phyloP scores from a whole-genome alignment of 108 stramenopile species.

The Nitzschia inconspicua region DNA sequence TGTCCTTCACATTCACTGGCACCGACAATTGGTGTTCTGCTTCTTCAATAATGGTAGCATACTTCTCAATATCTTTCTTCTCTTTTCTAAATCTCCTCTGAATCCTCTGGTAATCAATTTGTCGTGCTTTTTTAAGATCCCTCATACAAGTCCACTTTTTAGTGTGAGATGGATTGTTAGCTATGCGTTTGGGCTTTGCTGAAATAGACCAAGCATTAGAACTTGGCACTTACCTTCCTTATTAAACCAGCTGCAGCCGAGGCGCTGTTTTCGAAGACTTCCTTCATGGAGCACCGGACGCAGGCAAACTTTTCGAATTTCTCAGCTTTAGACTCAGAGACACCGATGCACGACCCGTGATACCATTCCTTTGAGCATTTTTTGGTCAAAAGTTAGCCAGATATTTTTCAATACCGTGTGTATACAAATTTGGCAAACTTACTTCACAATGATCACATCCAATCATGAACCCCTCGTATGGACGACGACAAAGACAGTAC shows the following conservation, averaged over 20 bases:
- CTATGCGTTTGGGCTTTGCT: not conserved
- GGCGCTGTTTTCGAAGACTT: conserved; percentile 49
- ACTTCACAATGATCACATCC: conserved; percentile 87
- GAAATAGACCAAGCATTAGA: not conserved
- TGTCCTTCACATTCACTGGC: not conserved
- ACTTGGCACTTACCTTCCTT: conserved; percentile 43
- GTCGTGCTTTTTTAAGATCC: conserved; percentile 60
- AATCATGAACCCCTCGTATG: conserved; percentile 96
- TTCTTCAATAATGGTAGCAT: conserved; percentile 9
- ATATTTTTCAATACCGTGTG: not conserved
- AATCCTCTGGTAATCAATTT: conserved; percentile 57
- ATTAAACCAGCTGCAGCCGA: conserved; percentile 38
- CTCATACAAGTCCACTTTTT: conserved; percentile 56
- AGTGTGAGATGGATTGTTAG: not conserved
- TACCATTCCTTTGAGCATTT: conserved; percentile 71
- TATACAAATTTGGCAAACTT: not conserved
- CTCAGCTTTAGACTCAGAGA: conserved; percentile 70
- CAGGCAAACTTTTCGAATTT: conserved; percentile 74
- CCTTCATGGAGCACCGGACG: conserved; percentile 59
- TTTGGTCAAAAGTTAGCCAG: not conserved
- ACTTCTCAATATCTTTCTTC: conserved; percentile 60
- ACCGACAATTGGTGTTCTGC: conserved; percentile 1
- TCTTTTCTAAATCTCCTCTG: conserved; percentile 70
- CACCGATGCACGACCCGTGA: conserved; percentile 87
- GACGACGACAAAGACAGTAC: conserved; percentile 89